Evolutionary conservation across 2,329 filamentous ascomycete species (phyloP).

Genomic region (Fusarium humuli): DNA sequence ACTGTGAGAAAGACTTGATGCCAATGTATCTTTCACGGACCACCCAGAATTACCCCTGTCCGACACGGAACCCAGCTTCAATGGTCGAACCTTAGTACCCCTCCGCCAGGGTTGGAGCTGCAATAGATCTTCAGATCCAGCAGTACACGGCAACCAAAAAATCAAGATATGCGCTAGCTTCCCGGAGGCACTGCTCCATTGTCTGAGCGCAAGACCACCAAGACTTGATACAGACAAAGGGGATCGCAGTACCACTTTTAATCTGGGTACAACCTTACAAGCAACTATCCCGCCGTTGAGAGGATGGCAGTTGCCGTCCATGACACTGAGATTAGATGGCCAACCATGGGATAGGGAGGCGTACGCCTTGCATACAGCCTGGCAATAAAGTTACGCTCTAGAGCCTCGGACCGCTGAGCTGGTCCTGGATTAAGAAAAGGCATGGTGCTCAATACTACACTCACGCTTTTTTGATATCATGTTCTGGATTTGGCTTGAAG

Average conservation of each 20-base stretch:
- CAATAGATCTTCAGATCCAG: slow-evolving; percentile 41
- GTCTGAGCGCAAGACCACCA: background rate
- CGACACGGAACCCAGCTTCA: background rate
- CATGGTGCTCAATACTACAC: background rate
- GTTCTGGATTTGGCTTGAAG: background rate
- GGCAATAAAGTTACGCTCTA: background rate
- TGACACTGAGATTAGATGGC: slow-evolving; percentile 13
- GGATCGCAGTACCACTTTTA: slow-evolving; percentile 7
- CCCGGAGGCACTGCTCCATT: slow-evolving; percentile 36
- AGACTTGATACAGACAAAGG: background rate
- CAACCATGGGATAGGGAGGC: background rate
- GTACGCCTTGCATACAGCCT: background rate
- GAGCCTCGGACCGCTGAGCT: background rate
- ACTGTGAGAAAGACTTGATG: slow-evolving; percentile 33
- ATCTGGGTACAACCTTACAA: slow-evolving; percentile 13
- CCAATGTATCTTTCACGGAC: slow-evolving; percentile 10
- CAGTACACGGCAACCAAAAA: slow-evolving; percentile 28
- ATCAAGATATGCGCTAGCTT: slow-evolving; percentile 18
- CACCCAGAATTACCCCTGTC: slow-evolving; percentile 20
- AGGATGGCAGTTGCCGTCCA: background rate
- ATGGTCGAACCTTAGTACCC: slow-evolving; percentile 29
- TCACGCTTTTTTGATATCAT: background rate
- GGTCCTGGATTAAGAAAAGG: background rate
- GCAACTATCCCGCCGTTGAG: background rate
- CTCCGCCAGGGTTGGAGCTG: slow-evolving; percentile 25